Evolutionary conservation across 768 basidiomycete genomes (phyloP), one percentile per base, ranked within the genome.

Genomic region (Termitomyces sp.): DNA sequence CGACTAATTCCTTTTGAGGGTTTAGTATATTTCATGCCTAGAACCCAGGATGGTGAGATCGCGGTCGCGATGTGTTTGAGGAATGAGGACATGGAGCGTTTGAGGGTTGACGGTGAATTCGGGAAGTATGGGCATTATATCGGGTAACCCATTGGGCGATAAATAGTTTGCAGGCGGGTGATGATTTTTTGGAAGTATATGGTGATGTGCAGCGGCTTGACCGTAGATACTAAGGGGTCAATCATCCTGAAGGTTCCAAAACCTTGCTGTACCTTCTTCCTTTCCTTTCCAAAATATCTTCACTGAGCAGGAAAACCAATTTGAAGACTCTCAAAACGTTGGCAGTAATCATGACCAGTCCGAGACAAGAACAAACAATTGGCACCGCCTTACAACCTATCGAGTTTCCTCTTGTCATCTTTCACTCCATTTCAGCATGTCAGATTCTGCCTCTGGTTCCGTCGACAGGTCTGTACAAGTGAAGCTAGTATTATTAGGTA

Each of bases 401-500:
- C 56, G 49, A 24, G n/a, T 41, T 60, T 36, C 40, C 45, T 46
- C 30, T 50, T 53, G 58, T 56, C 55, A 54, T 57, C 54, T 52
- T 59, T 60, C 47, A 47, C 54, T 43, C 59, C 9, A 62, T 62
- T 65, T 65, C 67, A 69, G 63, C 58, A 92, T 92, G 92, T 75
- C 87, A 44, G 90, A 92, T 68, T 71, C 84, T 71, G 84, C 86
- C 65, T 85, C 88, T 63, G 85, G 85, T 58, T 79, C 87, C 40
- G 77, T 78, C 56, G 92, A 94, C 74, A 95, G 91, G 74, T 94
- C 94, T 63, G 88, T 97, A 10, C 96, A 98, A 75, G 96, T 99
- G 62, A 99, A 99, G 73, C 87, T 99, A 49, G 96, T 98, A 60
- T 82, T 98, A 20, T 82, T 99, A 62, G 96, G 95, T 94, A 66